Evolutionary conservation across 169 alveolate genomes (phyloP), one percentile per base, ranked within the genome.

Genomic region (Plasmodium relictum): DNA sequence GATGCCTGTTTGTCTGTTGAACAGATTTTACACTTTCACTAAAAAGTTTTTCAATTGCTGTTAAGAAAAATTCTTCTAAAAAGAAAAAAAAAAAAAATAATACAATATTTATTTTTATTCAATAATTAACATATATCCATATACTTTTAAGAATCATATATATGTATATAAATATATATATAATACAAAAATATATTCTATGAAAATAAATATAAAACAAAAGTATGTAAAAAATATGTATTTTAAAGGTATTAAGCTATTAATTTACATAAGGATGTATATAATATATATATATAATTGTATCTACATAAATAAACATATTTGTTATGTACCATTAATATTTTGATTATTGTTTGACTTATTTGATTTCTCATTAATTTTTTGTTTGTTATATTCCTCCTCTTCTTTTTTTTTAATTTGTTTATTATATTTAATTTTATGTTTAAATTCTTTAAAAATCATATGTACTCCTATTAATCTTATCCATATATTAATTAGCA

Each of bases 401-500:
- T 65, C 14, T 69, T 78, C 62, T 26, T 31, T 78, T 18, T 63
- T 62, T 56, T 65, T 78, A 14, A 48, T 6, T 70, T 66, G 65
- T 26, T 78, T 78, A 45, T 66, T 78, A 69, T 78, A 78, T 39
- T 63, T 78, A 37, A 78, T 78, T 52, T 63, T 63, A 22, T 78
- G 63, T 14, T 24, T 63, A 45, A 44, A 78, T 14, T 78, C 89
- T 59, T 78, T 78, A 69, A 26, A 78, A 68, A 92, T 72, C n/a
- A 74, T 73, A 41, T 87, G 88, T 20, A 92, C 41, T 31, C 93
- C 93, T 42, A 83, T 88, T 42, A 92, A 76, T 71, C 95, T 63
- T 52, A 92, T 87, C 95, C 95, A 92, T 74, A 92, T 74, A 72
- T 88, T 88, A 74, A 88, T 88, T 52, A 92, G 72, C 8, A 92